phyloP scores from a whole-genome alignment of 108 stramenopile species.

The Cylindrotheca fusiformis region DNA sequence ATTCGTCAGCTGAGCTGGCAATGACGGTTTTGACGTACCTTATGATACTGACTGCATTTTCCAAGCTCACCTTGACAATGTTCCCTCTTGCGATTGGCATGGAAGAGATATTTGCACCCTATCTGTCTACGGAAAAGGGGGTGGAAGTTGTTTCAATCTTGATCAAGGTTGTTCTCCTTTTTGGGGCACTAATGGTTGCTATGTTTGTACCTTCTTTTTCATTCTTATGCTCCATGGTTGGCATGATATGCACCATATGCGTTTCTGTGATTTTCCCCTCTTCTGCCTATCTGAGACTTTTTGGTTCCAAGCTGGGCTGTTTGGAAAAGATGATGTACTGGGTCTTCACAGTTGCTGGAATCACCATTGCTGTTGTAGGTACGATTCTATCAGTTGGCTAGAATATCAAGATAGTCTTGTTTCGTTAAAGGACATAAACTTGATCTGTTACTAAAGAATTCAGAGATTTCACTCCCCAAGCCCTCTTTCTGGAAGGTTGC shows the following conservation, averaged over 20 bases:
- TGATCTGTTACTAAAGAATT: too few relatives aligned
- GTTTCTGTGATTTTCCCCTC: conserved; percentile 79
- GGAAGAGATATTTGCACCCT: conserved; percentile 73
- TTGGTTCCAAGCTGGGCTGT: conserved; percentile 48
- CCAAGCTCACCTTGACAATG: conserved; percentile 79
- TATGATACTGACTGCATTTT: conserved; percentile 80
- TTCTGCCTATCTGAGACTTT: conserved; percentile 63
- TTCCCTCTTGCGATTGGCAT: conserved; percentile 81
- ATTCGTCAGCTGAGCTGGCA: conserved; percentile 35
- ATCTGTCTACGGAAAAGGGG: conserved; percentile 51
- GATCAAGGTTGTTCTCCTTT: conserved; percentile 62
- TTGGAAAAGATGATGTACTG: conserved; percentile 43
- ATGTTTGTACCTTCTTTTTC: conserved; percentile 78
- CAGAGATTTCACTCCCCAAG: too few relatives aligned
- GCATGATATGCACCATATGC: conserved; percentile 78
- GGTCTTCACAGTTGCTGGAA: conserved; percentile 41
- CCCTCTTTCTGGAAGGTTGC: too few relatives aligned
- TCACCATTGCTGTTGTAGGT: conserved; percentile 46
- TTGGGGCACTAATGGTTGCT: conserved; percentile 53
- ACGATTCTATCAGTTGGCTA: conserved; percentile 23
- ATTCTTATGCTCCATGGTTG: conserved; percentile 69
- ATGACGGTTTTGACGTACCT: conserved; percentile 73
- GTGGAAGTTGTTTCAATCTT: conserved; percentile 48
- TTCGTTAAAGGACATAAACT: too few relatives aligned
- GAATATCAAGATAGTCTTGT: too few relatives aligned